Conservation (phyloP, 2,329 filamentous ascomycete genomes). For the Aspergillus awamori region DNA sequence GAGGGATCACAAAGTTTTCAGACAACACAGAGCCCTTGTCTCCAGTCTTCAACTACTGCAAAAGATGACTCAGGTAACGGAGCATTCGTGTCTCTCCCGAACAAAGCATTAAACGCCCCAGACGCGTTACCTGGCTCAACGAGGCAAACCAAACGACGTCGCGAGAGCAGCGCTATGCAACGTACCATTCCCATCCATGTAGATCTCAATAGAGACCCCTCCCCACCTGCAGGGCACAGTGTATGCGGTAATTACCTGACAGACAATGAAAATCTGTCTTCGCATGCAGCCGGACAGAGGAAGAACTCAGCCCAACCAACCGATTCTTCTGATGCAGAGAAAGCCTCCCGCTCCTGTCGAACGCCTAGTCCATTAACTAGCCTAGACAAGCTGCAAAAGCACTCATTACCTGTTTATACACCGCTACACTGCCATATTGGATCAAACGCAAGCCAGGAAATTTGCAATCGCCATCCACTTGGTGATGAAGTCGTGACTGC, state of each 20-base stretch:
- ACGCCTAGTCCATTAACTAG: neutral
- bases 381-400: neutral
- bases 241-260: constrained; percentile 16
- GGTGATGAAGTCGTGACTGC: no score
- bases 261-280: constrained; percentile 29
- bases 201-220: constrained; percentile 18
- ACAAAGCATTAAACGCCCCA: neutral
- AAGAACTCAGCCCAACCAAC: neutral
- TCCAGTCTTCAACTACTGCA: constrained; percentile 7
- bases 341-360: neutral
- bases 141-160: neutral
- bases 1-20: constrained; percentile 28
- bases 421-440: neutral
- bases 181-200: constrained; percentile 24
- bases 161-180: neutral
- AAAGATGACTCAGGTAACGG: neutral
- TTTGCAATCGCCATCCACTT: neutral
- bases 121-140: neutral
- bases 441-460: neutral
- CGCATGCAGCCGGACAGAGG: constrained; percentile 15
- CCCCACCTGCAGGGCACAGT: neutral
- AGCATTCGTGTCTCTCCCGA: no score
- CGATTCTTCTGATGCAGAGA: neutral
- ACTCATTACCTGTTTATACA: neutral
- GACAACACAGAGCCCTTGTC: constrained; percentile 25